These are phyloP conservation scores for Eimeria maxima DNA, from an alignment of 169 alveolate genomes.

Conservation along the genomic window DNA sequence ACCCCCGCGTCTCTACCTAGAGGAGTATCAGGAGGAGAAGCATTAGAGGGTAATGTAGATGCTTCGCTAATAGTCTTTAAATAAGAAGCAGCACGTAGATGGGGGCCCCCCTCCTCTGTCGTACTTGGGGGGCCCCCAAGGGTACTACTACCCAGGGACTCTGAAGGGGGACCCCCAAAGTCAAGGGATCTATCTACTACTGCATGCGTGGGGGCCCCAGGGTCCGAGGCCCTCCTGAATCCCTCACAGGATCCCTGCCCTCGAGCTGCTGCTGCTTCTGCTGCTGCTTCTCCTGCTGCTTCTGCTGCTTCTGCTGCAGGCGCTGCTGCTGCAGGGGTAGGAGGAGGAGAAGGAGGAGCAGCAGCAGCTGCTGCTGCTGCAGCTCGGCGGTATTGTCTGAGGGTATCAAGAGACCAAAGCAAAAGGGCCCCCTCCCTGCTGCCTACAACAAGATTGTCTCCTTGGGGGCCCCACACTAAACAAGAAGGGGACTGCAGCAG, in stretches of 20 bases:
- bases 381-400: constrained; percentile 18
- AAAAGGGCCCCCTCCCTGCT: constrained; percentile 63
- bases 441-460: constrained; percentile 62
- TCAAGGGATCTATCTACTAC: not conserved
- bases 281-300: not conserved
- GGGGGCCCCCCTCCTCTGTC: constrained; percentile 2
- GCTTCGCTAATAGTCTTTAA: constrained; percentile 51
- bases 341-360: not conserved
- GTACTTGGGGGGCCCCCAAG: no score
- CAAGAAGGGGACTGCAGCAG: constrained; percentile 42
- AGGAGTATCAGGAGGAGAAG: constrained; percentile 78
- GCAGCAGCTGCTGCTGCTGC: not conserved
- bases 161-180: not conserved
- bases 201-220: not conserved
- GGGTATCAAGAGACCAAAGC: constrained; percentile 28
- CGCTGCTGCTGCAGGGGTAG: not conserved
- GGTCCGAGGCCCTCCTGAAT: not conserved
- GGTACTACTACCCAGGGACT: not conserved
- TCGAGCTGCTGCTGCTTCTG: no score
- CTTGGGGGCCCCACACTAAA: constrained; percentile 64
- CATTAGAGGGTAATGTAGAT: constrained; percentile 55
- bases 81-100: constrained; percentile 4
- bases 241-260: not conserved
- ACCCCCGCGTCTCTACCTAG: constrained; percentile 14
- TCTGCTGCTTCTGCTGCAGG: not conserved